phyloP scores from a whole-genome alignment of 1,284 basidiomycete genomes.

The Heterobasidion irregulare region DNA sequence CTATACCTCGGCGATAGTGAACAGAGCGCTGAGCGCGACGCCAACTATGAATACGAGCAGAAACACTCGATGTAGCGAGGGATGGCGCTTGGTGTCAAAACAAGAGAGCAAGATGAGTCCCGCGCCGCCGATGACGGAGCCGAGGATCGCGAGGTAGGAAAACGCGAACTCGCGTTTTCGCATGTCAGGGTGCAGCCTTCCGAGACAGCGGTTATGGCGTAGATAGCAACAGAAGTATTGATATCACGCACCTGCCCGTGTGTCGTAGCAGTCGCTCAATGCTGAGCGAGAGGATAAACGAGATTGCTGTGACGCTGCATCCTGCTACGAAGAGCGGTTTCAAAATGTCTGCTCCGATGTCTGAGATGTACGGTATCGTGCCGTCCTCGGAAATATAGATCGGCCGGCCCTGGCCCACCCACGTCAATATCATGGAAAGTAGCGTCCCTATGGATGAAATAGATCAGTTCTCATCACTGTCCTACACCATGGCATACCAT shows the following conservation, averaged over 20 bases:
- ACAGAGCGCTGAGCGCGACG: slow-evolving; percentile 58
- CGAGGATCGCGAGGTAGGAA: slow-evolving; percentile 45
- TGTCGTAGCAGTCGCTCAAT: slow-evolving; percentile 58
- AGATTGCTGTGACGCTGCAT: slow-evolving; percentile 48
- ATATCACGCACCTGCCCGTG: slow-evolving; percentile 37
- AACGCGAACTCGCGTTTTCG: slow-evolving; percentile 46
- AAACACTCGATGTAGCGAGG: slow-evolving; percentile 16
- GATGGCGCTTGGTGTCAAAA: slow-evolving; percentile 18
- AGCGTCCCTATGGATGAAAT: slow-evolving; percentile 36
- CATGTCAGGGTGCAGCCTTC: slow-evolving; percentile 50
- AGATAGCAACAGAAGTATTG: neutral
- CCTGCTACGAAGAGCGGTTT: slow-evolving; percentile 67
- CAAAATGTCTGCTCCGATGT: slow-evolving; percentile 58
- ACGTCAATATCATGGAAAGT: slow-evolving; percentile 59
- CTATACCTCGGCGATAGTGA: slow-evolving; percentile 59
- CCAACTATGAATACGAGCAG: slow-evolving; percentile 22
- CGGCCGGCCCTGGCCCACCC: slow-evolving; percentile 42
- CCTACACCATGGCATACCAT: neutral
- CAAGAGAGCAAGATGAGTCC: slow-evolving; percentile 33
- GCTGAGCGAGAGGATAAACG: slow-evolving; percentile 50
- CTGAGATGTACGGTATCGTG: slow-evolving; percentile 63
- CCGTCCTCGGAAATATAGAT: slow-evolving; percentile 42
- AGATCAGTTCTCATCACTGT: neutral
- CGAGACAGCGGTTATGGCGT: too few relatives aligned
- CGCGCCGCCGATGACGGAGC: slow-evolving; percentile 48